These are phyloP conservation scores for Coemansia reversa DNA, from an alignment of 192 early-diverging fungal genomes.

Conservation along the genomic window DNA sequence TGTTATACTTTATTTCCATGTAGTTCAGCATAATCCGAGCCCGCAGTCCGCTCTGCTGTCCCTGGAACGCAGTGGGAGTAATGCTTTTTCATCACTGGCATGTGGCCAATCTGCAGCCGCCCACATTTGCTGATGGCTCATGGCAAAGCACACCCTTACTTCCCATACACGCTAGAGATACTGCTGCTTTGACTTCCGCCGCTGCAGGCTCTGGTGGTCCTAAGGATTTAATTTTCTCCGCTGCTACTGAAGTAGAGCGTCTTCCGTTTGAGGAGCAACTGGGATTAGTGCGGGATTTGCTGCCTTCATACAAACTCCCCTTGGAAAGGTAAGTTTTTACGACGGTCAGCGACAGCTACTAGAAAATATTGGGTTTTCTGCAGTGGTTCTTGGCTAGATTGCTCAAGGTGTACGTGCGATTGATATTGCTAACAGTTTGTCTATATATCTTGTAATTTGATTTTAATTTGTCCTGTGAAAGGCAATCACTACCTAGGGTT, in stretches of 20 bases:
- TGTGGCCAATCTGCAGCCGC: conserved; percentile 23
- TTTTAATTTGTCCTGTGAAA: background rate
- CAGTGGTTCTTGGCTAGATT: background rate
- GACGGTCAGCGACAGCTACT: background rate
- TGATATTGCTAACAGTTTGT: background rate
- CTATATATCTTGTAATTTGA: background rate
- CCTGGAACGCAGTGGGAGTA: conserved; percentile 46
- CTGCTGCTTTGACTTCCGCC: background rate
- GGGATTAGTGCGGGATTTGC: conserved; percentile 31
- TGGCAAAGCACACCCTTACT: conserved; percentile 43
- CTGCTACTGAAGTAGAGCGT: background rate
- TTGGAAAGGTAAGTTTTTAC: conserved; percentile 38
- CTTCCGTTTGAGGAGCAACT: conserved; percentile 25
- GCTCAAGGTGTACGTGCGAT: background rate
- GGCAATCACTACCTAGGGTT: conserved; percentile 21
- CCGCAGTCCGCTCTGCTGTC: conserved; percentile 44
- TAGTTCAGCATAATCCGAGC: conserved; percentile 54
- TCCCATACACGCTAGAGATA: conserved; percentile 13
- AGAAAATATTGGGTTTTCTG: too few species aligned
- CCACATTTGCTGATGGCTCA: conserved; percentile 32
- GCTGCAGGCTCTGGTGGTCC: conserved; percentile 7
- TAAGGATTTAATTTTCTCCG: background rate
- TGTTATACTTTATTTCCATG: background rate
- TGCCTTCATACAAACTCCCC: conserved; percentile 35
- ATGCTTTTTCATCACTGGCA: conserved; percentile 54